Conservation (phyloP, 2,329 filamentous ascomycete genomes). For the Alternaria arbusti region DNA sequence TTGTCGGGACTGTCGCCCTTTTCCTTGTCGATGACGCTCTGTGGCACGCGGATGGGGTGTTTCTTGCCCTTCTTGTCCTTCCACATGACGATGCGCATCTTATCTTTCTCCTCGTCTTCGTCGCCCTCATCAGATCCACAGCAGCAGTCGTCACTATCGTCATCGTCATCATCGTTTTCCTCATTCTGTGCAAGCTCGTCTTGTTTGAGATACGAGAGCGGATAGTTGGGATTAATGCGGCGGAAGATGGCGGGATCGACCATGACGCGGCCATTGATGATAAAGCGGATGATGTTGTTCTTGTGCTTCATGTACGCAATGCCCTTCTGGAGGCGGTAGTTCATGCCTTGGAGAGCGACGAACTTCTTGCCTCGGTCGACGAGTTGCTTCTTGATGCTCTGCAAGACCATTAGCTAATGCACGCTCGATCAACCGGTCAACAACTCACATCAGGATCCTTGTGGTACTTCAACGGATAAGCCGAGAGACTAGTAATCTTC, state of each 20-base stretch:
- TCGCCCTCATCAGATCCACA: slow-evolving; percentile 29
- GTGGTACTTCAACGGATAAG: slow-evolving; percentile 82
- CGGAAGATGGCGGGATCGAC: slow-evolving; percentile 83
- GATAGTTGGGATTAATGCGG: slow-evolving; percentile 85
- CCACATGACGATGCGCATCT: slow-evolving; percentile 48
- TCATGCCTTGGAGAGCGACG: slow-evolving; percentile 77
- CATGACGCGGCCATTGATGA: slow-evolving; percentile 88
- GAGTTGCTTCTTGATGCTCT: slow-evolving; percentile 67
- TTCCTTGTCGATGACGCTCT: slow-evolving; percentile 31
- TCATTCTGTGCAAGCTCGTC: slow-evolving; percentile 69
- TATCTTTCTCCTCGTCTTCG: slow-evolving; percentile 42
- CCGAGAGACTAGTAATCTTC: slow-evolving; percentile 79
- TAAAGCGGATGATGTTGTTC: slow-evolving; percentile 76
- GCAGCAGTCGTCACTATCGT: slow-evolving; percentile 53
- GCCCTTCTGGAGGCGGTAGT: slow-evolving; percentile 83
- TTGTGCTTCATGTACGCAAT: slow-evolving; percentile 86
- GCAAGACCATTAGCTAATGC: background rate
- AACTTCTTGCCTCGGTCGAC: slow-evolving; percentile 86
- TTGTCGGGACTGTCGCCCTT: slow-evolving; percentile 55
- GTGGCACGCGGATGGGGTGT: slow-evolving; percentile 61
- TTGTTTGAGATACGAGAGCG: slow-evolving; percentile 74
- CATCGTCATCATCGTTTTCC: slow-evolving; percentile 56
- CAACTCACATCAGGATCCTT: slow-evolving; percentile 63
- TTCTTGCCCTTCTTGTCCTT: slow-evolving; percentile 58
- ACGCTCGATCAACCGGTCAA: no score